These are phyloP conservation scores for Talaromyces pinophilus DNA, from an alignment of 2,329 filamentous ascomycete genomes.

Conservation along the genomic window DNA sequence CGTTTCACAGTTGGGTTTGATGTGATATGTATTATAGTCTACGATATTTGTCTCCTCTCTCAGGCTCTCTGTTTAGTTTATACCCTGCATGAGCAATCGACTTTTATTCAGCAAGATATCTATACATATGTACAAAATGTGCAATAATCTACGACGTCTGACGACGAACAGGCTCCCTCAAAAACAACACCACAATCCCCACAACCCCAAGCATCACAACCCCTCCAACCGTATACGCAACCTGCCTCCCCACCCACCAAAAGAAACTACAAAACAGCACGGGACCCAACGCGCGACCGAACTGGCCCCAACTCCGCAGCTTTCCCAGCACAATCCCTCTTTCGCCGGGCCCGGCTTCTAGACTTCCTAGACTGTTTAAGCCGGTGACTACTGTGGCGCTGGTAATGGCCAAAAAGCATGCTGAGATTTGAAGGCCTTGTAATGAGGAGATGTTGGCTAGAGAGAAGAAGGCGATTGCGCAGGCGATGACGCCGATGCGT, in stretches of 20 bases:
- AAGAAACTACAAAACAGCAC: constrained; percentile 92
- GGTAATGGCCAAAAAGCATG: constrained; percentile 81
- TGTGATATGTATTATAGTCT: constrained; percentile 8
- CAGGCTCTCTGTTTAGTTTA: background rate
- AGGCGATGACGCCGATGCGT: constrained; percentile 74
- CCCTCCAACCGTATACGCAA: constrained; percentile 79
- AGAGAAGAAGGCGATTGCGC: constrained; percentile 76
- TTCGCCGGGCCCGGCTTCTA: constrained; percentile 79
- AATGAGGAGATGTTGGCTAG: constrained; percentile 71
- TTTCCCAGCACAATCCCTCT: constrained; percentile 84
- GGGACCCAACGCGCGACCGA: constrained; percentile 82
- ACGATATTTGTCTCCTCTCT: constrained; percentile 3
- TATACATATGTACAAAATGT: background rate
- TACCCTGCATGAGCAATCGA: constrained; percentile 12
- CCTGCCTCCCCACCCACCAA: constrained; percentile 93
- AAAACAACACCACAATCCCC: constrained; percentile 66
- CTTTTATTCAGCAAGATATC: background rate
- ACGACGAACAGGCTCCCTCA: constrained; percentile 52
- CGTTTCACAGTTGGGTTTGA: too few relatives aligned
- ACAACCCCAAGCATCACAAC: constrained; percentile 76
- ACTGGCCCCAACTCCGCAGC: constrained; percentile 77
- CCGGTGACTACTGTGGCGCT: constrained; percentile 94
- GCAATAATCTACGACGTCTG: too few relatives aligned
- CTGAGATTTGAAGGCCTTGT: constrained; percentile 73
- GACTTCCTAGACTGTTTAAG: constrained; percentile 85